Evolutionary conservation across 176 grass and related monocot genomes (phyloP), one percentile per base, ranked within the genome.

Genomic region (Juncus inflexus): DNA sequence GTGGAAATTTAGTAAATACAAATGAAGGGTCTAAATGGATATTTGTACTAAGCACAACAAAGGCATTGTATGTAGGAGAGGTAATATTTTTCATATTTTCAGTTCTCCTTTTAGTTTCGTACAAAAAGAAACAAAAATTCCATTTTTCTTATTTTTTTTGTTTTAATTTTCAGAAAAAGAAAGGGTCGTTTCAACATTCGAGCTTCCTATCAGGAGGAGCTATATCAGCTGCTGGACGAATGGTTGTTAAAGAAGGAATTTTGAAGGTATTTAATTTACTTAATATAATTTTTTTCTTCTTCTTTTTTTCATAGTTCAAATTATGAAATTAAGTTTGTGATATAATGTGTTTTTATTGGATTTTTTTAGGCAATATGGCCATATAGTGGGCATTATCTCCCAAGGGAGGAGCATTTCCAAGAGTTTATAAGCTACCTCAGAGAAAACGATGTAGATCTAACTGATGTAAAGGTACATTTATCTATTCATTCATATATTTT

Each of bases 181-280:
- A 94, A 81, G 95, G 95, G 0, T 84, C 78, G 1, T 99, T 99
- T 84, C 90, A 95, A 16, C 90, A 95, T 73, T 95, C 90, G 0
- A 95, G 90, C 38, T 95, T 95, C 74, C 83, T 95, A 10, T 50
- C 90, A 19, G 90, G 90, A 40, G 95, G 83, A 58, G 89, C 95
- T 4, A 94, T 91, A 75, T 90, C 67, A 62, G 73, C 89, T 12
- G 88, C 95, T 9, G 95, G 95, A 19, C 80, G 86, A 84, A 78
- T 99, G 59, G 80, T 99, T 49, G 89, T 86, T 50, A 94, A 82
- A 82, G 83, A 87, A 49, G 89, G 95, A 69, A 81, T 72, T 76
- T 65, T 99, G 5, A 78, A 82, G 80, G 89, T 99, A 69, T 12
- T 51, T 60, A 47, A 12, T 55, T 28, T 3, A 63, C 61, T 0